Base-by-base conservation (phyloP, 371 early-diverging fungal genomes). In the Haplosporangium sp. region DNA sequence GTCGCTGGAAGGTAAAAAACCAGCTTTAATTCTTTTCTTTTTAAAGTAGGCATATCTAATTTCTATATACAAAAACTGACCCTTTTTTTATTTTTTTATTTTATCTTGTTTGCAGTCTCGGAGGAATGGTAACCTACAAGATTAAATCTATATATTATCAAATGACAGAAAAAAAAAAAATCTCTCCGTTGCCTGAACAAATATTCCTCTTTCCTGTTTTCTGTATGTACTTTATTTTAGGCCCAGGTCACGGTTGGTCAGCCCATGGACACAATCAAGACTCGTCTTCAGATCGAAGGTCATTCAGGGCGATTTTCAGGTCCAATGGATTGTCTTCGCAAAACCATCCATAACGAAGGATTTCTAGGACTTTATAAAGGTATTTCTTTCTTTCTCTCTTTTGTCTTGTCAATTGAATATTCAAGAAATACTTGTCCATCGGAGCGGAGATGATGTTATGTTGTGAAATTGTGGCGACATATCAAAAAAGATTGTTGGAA, bases 201-300 rank as follows among this genome's bases (percentile, higher is more conserved):
- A 0, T 34, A 56, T 20, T 56, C 2, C 34, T 35, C 8, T 34
- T 56, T 56, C 19, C 9, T 40, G 6, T 40, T 45, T 62, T 17
- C 34, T 17, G 40, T n/a, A n/a, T 27, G 13, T 2, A 27, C 27
- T 27, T 27, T 27, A 27, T 27, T 60, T 6, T 66, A 84, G 85
- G 87, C 88, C 3, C 88, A 91, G 72, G 90, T 89, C 3, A 81
- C 84, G 20, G 84, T 89, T 2, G 91, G 92, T 0, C 92, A 91
- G 64, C 92, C 92, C 19, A 84, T 92, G 70, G 93, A 95, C 73
- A 94, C 95, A 0, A 88, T 96, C 84, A 94, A 94, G 81, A 94
- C 93, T 59, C 77, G 91, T 47, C 77, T 91, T 20, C 91, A 92
- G 65, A 71, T 88, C 58, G 86, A 88, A 63, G 76, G 85, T 9